Evolutionary conservation across 2,329 filamentous ascomycete genomes (phyloP).

Genomic region (Paramyrothecium sp.): DNA sequence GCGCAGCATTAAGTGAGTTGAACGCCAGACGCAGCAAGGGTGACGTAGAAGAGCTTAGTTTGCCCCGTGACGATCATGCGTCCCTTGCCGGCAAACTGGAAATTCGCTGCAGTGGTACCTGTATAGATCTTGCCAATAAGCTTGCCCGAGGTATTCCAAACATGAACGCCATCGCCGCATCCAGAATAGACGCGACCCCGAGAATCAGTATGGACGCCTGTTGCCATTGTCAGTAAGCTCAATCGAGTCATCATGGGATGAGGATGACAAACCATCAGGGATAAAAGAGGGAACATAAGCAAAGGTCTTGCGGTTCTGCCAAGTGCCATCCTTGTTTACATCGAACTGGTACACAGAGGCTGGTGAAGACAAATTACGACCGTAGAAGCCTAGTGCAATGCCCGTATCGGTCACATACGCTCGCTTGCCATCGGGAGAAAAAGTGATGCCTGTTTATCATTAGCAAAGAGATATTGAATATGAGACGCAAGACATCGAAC

Average conservation of each 20-base stretch:
- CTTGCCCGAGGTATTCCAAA: conserved; percentile 44
- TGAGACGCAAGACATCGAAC: conserved; percentile 16
- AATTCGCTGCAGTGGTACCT: conserved; percentile 42
- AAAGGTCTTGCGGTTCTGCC: conserved; percentile 50
- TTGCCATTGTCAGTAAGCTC: background rate
- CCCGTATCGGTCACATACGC: conserved; percentile 60
- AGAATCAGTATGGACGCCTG: conserved; percentile 54
- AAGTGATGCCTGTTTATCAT: conserved; percentile 44
- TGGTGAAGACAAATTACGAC: conserved; percentile 26
- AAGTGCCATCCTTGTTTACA: conserved; percentile 43
- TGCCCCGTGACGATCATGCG: conserved; percentile 32
- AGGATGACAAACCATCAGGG: conserved; percentile 60
- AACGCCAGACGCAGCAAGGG: too few species aligned
- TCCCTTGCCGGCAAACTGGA: conserved; percentile 39
- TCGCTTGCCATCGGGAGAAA: conserved; percentile 50
- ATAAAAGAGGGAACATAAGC: conserved; percentile 52
- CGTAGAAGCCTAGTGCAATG: conserved; percentile 36
- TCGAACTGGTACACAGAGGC: conserved; percentile 42
- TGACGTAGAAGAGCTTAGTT: conserved; percentile 31
- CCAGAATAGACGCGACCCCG: conserved; percentile 55
- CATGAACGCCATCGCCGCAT: conserved; percentile 46
- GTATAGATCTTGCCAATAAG: conserved; percentile 56
- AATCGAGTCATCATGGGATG: too few species aligned
- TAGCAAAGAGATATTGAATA: background rate
- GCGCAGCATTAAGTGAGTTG: too few species aligned